Conservation (phyloP, 2,329 filamentous ascomycete species). For the Ophiosphaerella herpotricha region DNA sequence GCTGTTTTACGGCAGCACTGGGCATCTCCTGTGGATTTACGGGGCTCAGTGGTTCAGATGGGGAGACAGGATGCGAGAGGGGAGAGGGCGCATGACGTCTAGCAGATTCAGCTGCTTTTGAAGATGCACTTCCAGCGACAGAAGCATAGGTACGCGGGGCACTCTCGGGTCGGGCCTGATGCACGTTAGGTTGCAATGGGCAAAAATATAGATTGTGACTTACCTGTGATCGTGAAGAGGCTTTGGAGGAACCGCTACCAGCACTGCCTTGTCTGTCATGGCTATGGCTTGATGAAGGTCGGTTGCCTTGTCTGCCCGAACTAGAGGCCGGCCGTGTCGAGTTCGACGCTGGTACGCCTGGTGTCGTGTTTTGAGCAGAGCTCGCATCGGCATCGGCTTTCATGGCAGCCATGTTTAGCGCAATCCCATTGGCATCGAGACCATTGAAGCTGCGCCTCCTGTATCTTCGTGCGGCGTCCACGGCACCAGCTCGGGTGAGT, state of each 20-base stretch:
- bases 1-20: constrained; percentile 80
- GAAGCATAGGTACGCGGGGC: constrained; percentile 23
- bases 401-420: constrained; percentile 21
- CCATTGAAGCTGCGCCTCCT: constrained; percentile 82
- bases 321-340: constrained; percentile 33
- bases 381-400: constrained; percentile 13
- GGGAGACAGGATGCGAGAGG: constrained; percentile 51
- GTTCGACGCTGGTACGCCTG: constrained; percentile 15
- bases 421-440: constrained; percentile 49
- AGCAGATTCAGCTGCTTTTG: constrained; percentile 44
- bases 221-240: constrained; percentile 42
- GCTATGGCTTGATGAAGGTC: constrained; percentile 40
- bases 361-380: constrained; percentile 14
- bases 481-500: constrained; percentile 59
- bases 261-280: constrained; percentile 46
- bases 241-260: constrained; percentile 42
- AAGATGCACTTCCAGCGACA: constrained; percentile 16
- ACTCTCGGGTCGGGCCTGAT: constrained; percentile 31
- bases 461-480: constrained; percentile 75
- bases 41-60: constrained; percentile 35
- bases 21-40: constrained; percentile 22
- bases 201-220: constrained; percentile 9
- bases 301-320: constrained; percentile 34
- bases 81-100: constrained; percentile 54
- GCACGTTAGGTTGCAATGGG: background rate